A percentile compares a stretch with the other conserved stretches of the same genome.
Conservation (phyloP, 257 asterid species). For the Plantago ovata region DNA sequence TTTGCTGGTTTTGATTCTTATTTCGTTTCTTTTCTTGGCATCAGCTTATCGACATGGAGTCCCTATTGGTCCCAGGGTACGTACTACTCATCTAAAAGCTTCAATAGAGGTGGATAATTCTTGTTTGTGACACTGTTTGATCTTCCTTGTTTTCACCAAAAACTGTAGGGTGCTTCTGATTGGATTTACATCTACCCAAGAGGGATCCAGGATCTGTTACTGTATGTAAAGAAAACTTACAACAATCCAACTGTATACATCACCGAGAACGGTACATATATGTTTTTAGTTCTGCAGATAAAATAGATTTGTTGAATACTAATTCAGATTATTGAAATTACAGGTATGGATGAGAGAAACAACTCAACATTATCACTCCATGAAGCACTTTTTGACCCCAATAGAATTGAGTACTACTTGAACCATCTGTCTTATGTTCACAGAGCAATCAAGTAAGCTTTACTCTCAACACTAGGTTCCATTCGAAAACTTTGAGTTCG, state of each 20-base stretch:
- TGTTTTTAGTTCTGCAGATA: not conserved
- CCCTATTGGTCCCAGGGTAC: constrained; percentile 23
- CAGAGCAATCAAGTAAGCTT: constrained; percentile 21
- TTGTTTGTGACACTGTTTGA: not conserved
- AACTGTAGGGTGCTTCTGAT: constrained; percentile 21
- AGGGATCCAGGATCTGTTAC: constrained; percentile 31
- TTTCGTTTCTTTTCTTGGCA: not conserved
- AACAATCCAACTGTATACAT: constrained; percentile 30
- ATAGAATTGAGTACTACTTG: constrained; percentile 25
- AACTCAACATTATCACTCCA: constrained; percentile 22
- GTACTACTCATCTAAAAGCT: not conserved
- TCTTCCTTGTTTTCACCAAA: not conserved
- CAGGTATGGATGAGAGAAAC: constrained; percentile 33
- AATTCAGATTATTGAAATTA: not conserved
- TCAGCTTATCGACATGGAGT: constrained; percentile 22
- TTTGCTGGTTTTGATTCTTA: not conserved
- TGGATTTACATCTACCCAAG: constrained; percentile 38
- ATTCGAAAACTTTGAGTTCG: not conserved
- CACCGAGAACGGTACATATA: constrained; percentile 33
- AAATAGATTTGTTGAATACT: not conserved
- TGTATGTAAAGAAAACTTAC: constrained; percentile 24
- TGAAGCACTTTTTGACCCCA: constrained; percentile 21
- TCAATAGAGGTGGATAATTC: not conserved
- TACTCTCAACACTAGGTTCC: not conserved
- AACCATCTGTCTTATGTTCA: constrained; percentile 16